Percentiles rank a stretch among this genome's conserved stretches.
These are phyloP conservation scores for Cadophora sp. DNA, from an alignment of 2,329 filamentous ascomycete species.

Conservation along the genomic window DNA sequence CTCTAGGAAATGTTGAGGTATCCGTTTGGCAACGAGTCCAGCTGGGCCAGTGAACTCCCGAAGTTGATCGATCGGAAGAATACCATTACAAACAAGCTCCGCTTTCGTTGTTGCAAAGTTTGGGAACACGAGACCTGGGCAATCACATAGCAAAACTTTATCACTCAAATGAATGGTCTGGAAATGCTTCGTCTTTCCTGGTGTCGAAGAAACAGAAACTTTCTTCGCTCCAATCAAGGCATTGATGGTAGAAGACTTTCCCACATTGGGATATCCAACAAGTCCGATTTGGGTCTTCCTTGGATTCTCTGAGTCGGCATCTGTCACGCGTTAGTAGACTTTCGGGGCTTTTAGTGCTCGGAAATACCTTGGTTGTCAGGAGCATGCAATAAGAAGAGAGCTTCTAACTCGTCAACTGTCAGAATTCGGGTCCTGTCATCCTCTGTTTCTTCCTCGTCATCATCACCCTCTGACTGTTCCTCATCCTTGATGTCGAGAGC, in stretches of 20 bases:
- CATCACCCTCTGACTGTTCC: conserved; percentile 43
- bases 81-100: conserved; percentile 92
- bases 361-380: conserved; percentile 62
- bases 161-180: conserved; percentile 96
- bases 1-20: conserved; percentile 89
- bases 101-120: conserved; percentile 98
- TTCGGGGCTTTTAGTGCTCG: conserved; percentile 23
- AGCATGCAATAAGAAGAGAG: conserved; percentile 81
- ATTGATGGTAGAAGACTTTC: conserved; percentile 99
- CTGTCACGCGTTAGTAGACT: conserved; percentile 39
- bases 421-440: conserved; percentile 74
- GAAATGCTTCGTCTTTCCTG: conserved; percentile 99
- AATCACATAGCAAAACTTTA: conserved; percentile 92
- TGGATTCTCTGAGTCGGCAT: conserved; percentile 53
- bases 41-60: conserved; percentile 90
- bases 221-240: conserved; percentile 98
- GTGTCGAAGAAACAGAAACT: conserved; percentile 95
- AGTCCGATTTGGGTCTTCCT: conserved; percentile 88
- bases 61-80: conserved; percentile 95
- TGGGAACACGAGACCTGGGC: conserved; percentile 96
- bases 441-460: conserved; percentile 36
- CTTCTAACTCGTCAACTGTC: conserved; percentile 91
- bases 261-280: conserved; percentile 97
- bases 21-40: conserved; percentile 80
- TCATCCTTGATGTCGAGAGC: conserved; percentile 50